Conservation (phyloP, 495 filamentous ascomycete genomes). For the Usnea hakonensis region DNA sequence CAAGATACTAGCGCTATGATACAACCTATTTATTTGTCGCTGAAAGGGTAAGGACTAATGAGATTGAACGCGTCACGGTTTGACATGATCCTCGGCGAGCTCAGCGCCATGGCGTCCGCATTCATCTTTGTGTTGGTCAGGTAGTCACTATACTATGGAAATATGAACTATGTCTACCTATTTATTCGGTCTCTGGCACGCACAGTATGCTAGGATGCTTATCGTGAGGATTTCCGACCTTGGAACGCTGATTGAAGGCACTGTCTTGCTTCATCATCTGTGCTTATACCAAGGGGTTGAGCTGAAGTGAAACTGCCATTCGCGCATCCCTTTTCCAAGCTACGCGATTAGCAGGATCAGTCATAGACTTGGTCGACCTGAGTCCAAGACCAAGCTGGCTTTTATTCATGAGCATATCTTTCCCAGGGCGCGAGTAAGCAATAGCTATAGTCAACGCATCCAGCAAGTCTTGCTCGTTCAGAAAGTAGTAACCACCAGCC, state of each 20-base stretch:
- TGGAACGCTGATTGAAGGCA: background rate
- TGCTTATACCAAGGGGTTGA: background rate
- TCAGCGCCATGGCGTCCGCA: conserved; percentile 1
- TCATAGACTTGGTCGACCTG: conserved; percentile 4
- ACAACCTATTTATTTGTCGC: background rate
- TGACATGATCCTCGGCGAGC: conserved; percentile 1
- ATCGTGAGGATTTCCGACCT: background rate
- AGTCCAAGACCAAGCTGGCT: conserved; percentile 19
- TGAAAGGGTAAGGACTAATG: background rate
- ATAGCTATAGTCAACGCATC: conserved; percentile 10
- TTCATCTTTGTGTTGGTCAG: background rate
- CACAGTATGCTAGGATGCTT: background rate
- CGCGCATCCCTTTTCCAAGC: conserved; percentile 26
- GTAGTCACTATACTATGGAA: background rate
- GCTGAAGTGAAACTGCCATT: conserved; percentile 15
- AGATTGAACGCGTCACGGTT: background rate
- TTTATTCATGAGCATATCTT: background rate
- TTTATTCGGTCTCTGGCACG: background rate
- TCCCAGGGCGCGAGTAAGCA: conserved; percentile 3
- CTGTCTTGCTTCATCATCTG: conserved; percentile 1
- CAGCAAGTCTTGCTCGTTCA: background rate
- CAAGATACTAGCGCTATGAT: background rate
- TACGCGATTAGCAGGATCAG: conserved; percentile 14
- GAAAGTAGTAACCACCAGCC: conserved; percentile 1
- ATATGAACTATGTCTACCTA: background rate